Evolutionary conservation across 306 rosid genomes (phyloP).

Genomic region (Heteromeles arbutifolia): DNA sequence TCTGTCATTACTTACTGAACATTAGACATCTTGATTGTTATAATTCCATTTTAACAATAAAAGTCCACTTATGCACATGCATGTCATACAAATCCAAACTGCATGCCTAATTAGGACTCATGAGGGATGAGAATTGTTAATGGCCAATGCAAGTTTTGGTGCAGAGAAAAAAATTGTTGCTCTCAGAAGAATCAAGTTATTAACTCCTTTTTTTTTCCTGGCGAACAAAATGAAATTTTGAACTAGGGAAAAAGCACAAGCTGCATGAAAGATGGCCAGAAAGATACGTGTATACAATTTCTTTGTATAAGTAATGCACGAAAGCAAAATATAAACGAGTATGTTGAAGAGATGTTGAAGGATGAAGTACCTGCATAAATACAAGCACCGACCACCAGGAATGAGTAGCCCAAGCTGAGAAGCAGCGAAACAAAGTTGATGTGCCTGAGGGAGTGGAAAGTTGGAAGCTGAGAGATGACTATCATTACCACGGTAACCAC

Average conservation of each 20-base stretch:
- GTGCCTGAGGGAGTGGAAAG: conserved; percentile 83
- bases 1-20: no score
- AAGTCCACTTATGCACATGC: no score
- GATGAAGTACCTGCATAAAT: conserved; percentile 51
- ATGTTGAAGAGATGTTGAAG: background rate
- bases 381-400: conserved; percentile 68
- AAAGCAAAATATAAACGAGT: background rate
- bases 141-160: background rate
- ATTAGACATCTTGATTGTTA: no score
- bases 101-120: background rate
- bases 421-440: conserved; percentile 66
- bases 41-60: no score
- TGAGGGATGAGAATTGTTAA: background rate
- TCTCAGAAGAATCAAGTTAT: background rate
- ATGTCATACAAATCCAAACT: background rate
- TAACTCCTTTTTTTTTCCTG: background rate
- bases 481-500: conserved; percentile 84
- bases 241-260: background rate
- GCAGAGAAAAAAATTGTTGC: background rate
- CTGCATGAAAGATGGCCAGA: background rate
- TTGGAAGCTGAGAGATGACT: conserved; percentile 75
- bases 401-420: conserved; percentile 71
- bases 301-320: background rate
- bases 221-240: background rate
- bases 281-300: background rate